A percentile compares a stretch with the other conserved stretches of the same genome.
phyloP scores from a whole-genome alignment of 2,329 filamentous ascomycete genomes.

The Alternaria panax region DNA sequence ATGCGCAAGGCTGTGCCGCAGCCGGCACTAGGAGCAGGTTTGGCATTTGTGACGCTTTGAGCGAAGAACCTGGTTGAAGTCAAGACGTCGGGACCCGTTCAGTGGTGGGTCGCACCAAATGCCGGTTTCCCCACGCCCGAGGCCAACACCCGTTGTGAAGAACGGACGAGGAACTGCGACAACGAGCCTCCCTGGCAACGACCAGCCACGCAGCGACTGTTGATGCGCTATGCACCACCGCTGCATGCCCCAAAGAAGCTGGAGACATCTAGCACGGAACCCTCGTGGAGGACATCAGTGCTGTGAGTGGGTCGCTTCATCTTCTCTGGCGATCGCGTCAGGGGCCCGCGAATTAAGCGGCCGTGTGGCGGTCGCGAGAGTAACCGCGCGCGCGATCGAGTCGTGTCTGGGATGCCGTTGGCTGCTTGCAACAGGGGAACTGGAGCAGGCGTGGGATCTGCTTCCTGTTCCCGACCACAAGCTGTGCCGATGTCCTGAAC shows the following conservation, averaged over 20 bases:
- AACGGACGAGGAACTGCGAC: background rate
- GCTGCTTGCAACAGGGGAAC: slow-evolving; percentile 23
- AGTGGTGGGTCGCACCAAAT: slow-evolving; percentile 10
- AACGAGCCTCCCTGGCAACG: slow-evolving; percentile 6
- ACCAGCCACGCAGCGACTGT: slow-evolving; percentile 2
- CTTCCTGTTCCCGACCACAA: slow-evolving; percentile 22
- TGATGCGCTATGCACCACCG: slow-evolving; percentile 16
- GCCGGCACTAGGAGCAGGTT: slow-evolving; percentile 27
- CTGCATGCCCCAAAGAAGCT: background rate
- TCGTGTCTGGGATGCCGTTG: slow-evolving; percentile 22
- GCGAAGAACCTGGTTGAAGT: slow-evolving; percentile 1
- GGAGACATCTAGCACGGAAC: slow-evolving; percentile 7
- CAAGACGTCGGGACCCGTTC: slow-evolving; percentile 1
- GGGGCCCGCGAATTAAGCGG: slow-evolving; percentile 17
- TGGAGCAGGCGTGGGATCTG: slow-evolving; percentile 3
- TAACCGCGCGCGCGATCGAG: slow-evolving; percentile 34
- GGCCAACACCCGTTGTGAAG: background rate
- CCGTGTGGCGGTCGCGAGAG: slow-evolving; percentile 9
- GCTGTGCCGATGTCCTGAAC: slow-evolving; percentile 13
- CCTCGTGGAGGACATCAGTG: slow-evolving; percentile 17
- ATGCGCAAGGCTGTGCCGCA: slow-evolving; percentile 31
- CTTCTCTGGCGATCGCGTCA: slow-evolving; percentile 17
- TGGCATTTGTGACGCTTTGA: slow-evolving; percentile 7
- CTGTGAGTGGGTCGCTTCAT: slow-evolving; percentile 22
- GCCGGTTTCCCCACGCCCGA: slow-evolving; percentile 4